Evolutionary conservation across 1,139 yeast species (phyloP), one percentile per base, ranked within the genome.

Genomic region (Candida sanyaensis): DNA sequence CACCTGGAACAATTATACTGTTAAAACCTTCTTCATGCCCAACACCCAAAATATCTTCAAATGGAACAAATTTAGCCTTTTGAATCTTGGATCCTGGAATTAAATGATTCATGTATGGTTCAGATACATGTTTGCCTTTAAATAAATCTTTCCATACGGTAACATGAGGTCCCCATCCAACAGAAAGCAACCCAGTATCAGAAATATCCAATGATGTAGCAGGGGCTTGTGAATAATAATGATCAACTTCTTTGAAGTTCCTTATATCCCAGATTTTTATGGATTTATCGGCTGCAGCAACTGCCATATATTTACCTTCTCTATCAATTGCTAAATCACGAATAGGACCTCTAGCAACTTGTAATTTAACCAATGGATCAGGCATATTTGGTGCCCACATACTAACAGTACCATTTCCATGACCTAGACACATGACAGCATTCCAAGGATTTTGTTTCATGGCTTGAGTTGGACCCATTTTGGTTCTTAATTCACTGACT

Each of bases 381-480:
- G 91, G 75, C 85, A 89, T 85, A 46, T 84, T 83, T 5, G 99
- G 99, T 0, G 97, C 80, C 98, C 98, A 95, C 48, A 95, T 69
- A 0, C 97, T 80, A 0, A 95, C 96, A 8, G 92, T 86, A 50
- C 99, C 99, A 62, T 90, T 93, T 7, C 87, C 81, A 62, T 92
- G 97, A 29, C 99, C 99, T 51, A 92, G 76, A 67, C 93, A 96
- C 73, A 92, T 82, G 8, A 93, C 89, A 0, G 98, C 99, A 63
- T 95, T 95, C 87, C 96, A 89, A 1, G 96, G 96, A 63, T 93
- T 95, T 57, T 89, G 96, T 46, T 86, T 76, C 91, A 92, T 82
- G 9, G 95, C 80, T 45, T 84, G 84, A 0, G 97, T 88, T 10
- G 98, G 96, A 0, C 99, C 99, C 52, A 89, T 67, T 64, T 88